These are phyloP conservation scores for Silene noctiflora DNA, from an alignment of 179 eudicot species.

Conservation along the genomic window DNA sequence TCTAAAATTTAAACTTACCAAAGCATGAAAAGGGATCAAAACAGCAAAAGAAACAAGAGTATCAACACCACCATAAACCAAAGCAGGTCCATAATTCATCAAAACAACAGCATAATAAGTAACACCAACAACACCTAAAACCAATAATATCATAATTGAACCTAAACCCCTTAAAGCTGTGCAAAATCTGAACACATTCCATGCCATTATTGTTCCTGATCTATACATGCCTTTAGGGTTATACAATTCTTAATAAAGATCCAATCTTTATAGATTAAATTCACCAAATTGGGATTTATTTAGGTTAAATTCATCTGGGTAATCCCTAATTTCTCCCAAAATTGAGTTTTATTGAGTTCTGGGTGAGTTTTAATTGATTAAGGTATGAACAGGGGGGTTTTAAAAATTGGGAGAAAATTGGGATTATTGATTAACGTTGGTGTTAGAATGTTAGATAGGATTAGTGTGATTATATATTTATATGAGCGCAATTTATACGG, in stretches of 20 bases:
- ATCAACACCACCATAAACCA: slow-evolving; percentile 50
- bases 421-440: background rate
- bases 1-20: slow-evolving; percentile 19
- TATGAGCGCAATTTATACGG: background rate
- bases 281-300: background rate
- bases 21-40: slow-evolving; percentile 63
- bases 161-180: slow-evolving; percentile 84
- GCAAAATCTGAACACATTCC: slow-evolving; percentile 96
- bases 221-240: slow-evolving; percentile 53
- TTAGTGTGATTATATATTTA: too few species aligned
- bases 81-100: slow-evolving; percentile 60
- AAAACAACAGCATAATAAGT: slow-evolving; percentile 74
- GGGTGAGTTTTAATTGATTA: background rate
- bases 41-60: slow-evolving; percentile 58
- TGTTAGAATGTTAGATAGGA: background rate
- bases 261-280: background rate
- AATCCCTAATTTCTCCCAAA: background rate
- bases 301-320: background rate
- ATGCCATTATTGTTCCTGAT: slow-evolving; percentile 95
- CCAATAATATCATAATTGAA: slow-evolving; percentile 90
- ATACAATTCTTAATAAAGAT: too few species aligned
- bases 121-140: slow-evolving; percentile 79
- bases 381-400: background rate
- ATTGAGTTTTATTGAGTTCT: background rate
- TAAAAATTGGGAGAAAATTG: background rate